These are phyloP conservation scores for Cyberlindnera bimundalis DNA, from an alignment of 805 yeast genomes.

Conservation along the genomic window DNA sequence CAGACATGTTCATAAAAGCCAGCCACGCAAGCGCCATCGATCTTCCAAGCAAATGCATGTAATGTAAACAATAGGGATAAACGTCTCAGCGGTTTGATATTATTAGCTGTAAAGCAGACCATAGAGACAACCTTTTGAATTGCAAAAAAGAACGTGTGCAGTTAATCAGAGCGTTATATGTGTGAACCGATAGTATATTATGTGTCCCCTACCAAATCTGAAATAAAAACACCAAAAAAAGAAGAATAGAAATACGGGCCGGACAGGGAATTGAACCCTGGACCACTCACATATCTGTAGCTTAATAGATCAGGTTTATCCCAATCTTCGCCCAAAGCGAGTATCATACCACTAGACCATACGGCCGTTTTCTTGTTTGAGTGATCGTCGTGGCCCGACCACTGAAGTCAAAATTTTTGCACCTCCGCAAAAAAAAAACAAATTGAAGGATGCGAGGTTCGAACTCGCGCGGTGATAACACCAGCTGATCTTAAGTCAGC, in stretches of 20 bases:
- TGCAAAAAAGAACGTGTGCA: too few relatives aligned
- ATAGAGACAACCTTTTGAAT: too few relatives aligned
- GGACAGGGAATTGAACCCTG: slow-evolving; percentile 20
- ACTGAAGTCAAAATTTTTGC: too few relatives aligned
- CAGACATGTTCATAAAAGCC: too few relatives aligned
- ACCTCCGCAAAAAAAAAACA: too few relatives aligned
- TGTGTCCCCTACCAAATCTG: not conserved
- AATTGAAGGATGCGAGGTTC: slow-evolving; percentile 24
- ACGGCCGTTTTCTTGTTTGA: slow-evolving; percentile 21
- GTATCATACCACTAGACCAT: slow-evolving; percentile 33
- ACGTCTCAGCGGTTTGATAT: too few relatives aligned
- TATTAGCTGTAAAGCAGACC: too few relatives aligned
- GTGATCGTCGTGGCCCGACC: not conserved
- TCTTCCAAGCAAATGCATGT: too few relatives aligned
- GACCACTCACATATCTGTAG: slow-evolving; percentile 15
- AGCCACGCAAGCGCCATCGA: too few relatives aligned
- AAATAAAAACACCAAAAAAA: not conserved
- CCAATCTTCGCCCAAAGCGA: slow-evolving; percentile 29
- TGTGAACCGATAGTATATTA: not conserved
- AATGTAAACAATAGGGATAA: too few relatives aligned
- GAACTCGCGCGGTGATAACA: slow-evolving; percentile 24
- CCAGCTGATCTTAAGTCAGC: slow-evolving; percentile 25
- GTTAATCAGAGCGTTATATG: too few relatives aligned
- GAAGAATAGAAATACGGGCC: slow-evolving; percentile 9
- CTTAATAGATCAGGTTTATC: not conserved